phyloP scores from a whole-genome alignment of 164 flowering plant species.

The Piper betle region DNA sequence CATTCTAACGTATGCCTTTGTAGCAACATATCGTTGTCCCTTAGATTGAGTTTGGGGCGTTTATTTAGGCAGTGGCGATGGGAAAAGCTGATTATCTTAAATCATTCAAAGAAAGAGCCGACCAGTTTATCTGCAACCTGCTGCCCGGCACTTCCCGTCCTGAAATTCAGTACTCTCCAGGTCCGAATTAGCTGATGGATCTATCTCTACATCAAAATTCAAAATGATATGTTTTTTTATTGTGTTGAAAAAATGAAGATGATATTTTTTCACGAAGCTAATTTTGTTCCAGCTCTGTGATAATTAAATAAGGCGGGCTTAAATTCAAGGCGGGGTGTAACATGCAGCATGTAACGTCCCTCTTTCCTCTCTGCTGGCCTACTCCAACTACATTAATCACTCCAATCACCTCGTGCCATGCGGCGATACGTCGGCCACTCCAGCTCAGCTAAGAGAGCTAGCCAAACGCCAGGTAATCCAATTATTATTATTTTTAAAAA shows the following conservation, averaged over 20 bases:
- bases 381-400: constrained; percentile 86
- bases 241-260: background rate
- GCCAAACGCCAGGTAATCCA: constrained; percentile 75
- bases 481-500: background rate
- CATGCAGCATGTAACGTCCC: constrained; percentile 97
- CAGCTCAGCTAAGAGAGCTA: constrained; percentile 50
- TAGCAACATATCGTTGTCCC: no score
- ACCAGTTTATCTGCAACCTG: constrained; percentile 70
- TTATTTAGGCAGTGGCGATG: constrained; percentile 85
- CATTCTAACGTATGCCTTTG: no score
- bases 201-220: background rate
- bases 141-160: constrained; percentile 70
- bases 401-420: constrained; percentile 78
- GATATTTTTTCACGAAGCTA: no score
- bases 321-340: constrained; percentile 86
- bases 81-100: constrained; percentile 57
- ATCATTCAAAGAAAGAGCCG: constrained; percentile 70
- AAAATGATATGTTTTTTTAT: no score
- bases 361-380: constrained; percentile 75
- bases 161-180: constrained; percentile 88
- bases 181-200: background rate
- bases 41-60: no score
- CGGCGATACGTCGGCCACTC: constrained; percentile 43
- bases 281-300: no score
- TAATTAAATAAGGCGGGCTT: constrained; percentile 53